Base-by-base conservation (phyloP, 2,329 filamentous ascomycete species). In the Penicillium freii region DNA sequence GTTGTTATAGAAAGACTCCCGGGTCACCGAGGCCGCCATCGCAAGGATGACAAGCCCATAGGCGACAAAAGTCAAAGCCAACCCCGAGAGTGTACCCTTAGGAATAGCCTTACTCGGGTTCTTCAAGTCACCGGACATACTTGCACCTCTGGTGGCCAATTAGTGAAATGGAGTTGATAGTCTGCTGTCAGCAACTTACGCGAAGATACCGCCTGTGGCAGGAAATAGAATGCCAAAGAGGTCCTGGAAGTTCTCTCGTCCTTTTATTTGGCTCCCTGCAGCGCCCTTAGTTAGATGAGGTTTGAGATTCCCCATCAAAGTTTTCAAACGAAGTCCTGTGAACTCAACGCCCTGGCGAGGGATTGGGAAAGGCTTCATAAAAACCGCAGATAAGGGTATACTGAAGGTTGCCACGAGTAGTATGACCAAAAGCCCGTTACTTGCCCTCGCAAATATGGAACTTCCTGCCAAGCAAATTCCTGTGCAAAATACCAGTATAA, bases 161-260 rank as follows among this genome's bases (percentile, higher is more conserved):
- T 47, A 59, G 62, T 70, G n/a, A 58, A 85, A 82, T 71, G 84
- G 83, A 60, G 84, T 86, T 25, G 82, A 81, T 3, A 77, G 29
- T 39, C 31, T 29, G 19, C 5, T 25, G 25, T 15, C 23, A 19
- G 45, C 38, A 9, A 76, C 77, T 64, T 71, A 81, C 78, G 82
- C 82, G 66, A 85, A 83, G 27, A 84, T 85, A 5, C 78, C 80
- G 5, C 84, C 84, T 2, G 85, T 87, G 3, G 86, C 85, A 36
- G 91, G 90, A 66, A 94, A 96, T 1, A 96, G 77, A 60, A 96
- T 91, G 2, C 91, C 92, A 75, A 96, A 96, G 9, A 95, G 78
- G 63, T 91, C 86, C 60, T 92, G 88, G 64, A 92, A 95, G 15
- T 82, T 92, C 60, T 87, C 85, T 42, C 84, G 77, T 8, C 85